Conservation (phyloP, 208 protist species). For the Leishmania arabica region DNA sequence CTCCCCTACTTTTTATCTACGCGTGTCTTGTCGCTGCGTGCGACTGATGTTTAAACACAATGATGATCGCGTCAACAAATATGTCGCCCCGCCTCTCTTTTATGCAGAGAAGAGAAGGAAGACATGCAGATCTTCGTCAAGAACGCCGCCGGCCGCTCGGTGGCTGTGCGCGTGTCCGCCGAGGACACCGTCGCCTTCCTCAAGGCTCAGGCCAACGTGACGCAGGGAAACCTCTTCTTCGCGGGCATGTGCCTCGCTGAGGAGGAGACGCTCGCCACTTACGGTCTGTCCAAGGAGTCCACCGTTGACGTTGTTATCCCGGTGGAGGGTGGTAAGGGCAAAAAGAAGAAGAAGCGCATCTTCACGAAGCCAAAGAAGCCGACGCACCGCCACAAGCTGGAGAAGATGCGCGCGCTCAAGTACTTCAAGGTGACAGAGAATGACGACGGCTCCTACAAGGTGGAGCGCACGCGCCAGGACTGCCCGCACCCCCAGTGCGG, state of each 20-base stretch:
- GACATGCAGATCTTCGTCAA: slow-evolving; percentile 96
- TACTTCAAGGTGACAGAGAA: slow-evolving; percentile 99
- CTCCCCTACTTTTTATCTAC: background rate
- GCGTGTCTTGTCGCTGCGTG: background rate
- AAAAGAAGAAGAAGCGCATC: slow-evolving; percentile 99
- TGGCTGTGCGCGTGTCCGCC: slow-evolving; percentile 84
- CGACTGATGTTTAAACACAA: background rate
- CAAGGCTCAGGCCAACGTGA: slow-evolving; percentile 78
- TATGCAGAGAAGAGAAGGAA: background rate
- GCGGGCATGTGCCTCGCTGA: slow-evolving; percentile 89
- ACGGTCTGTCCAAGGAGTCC: slow-evolving; percentile 80
- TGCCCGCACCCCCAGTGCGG: slow-evolving; percentile 96
- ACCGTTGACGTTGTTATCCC: slow-evolving; percentile 91
- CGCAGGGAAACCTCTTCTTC: slow-evolving; percentile 86
- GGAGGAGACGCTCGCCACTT: slow-evolving; percentile 63
- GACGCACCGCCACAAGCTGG: slow-evolving; percentile 98
- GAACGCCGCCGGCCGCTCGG: slow-evolving; percentile 88
- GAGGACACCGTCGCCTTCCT: slow-evolving; percentile 87
- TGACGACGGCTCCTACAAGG: slow-evolving; percentile 96
- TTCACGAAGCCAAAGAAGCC: slow-evolving; percentile 99
- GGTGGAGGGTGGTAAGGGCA: slow-evolving; percentile 94
- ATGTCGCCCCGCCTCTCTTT: no score
- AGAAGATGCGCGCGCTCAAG: slow-evolving; percentile 99
- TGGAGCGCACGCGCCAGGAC: slow-evolving; percentile 96
- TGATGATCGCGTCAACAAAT: background rate